Base-by-base conservation (phyloP, 73 alveolate species). In the Paramecium caudatum region DNA sequence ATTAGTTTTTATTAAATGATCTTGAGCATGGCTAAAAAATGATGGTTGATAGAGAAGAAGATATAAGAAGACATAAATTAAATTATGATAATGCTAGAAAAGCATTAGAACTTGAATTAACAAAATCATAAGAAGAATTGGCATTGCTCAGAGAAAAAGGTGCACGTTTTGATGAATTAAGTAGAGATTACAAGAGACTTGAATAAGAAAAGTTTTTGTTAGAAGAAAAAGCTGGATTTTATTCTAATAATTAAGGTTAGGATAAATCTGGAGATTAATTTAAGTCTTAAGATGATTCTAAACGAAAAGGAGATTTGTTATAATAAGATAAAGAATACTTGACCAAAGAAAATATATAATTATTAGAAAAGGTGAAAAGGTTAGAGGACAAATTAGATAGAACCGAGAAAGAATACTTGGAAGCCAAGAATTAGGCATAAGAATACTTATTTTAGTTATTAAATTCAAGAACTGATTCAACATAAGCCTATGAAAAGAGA, bases 381-480 rank as follows among this genome's bases (percentile, higher is more conserved):
- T 93, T 96, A 33, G 99, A 96, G 65, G 98, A 96, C 90, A 88
- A 91, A 61, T 82, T 94, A 46, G 98, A 96, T 86, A 92, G 97
- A 82, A 87, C 92, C 5, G 97, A 96, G 55, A 90, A 88, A 21
- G 99, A 95, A 33, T 88, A 93, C 15, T 16, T 84, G 45, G 98
- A 95, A 41, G 95, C 96, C 7, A 94, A 95, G 62, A 86, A 95
- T 45, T 47, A 63, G 13, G 96, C 99, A 37, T 93, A 95, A 65
- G 95, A 87, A 61, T 96, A 96, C 90, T 62, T 96, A 70, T 95
- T 93, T 46, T 92, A 94, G 47, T 91, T 95, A 23, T 95, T 96
- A 5, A 86, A 94, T 32, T 69, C 96, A 33, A 94, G 90, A 48
- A 95, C 91, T 33, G 98, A 95, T 48, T 78, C 50, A 50, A 90